Evolutionary conservation across 2,329 filamentous ascomycete species (phyloP).

Genomic region (Amauroascus verrucosus): DNA sequence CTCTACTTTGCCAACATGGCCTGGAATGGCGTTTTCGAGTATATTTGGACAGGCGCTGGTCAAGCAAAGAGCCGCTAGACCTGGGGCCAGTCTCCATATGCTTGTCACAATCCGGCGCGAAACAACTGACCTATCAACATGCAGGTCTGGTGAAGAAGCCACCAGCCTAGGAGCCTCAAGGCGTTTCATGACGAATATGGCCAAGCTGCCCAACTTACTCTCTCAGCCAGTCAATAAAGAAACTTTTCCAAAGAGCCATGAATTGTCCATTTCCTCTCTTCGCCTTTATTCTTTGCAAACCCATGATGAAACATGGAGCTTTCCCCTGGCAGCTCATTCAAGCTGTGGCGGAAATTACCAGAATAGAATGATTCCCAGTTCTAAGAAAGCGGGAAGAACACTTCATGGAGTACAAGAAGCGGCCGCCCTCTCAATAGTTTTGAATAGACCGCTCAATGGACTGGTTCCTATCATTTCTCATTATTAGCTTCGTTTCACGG

Average conservation of each 20-base stretch:
- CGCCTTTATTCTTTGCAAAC: constrained; percentile 1
- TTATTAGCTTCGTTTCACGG: constrained; percentile 10
- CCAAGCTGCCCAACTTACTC: constrained; percentile 8
- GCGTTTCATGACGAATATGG: constrained; percentile 10
- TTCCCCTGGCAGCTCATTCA: not conserved
- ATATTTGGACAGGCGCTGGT: constrained; percentile 6
- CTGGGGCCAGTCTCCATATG: not conserved
- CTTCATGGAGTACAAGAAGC: constrained; percentile 10
- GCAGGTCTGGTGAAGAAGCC: not conserved
- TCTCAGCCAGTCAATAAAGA: constrained; percentile 10
- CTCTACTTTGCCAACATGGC: not conserved
- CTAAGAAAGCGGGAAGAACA: not conserved
- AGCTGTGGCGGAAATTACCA: constrained; percentile 5
- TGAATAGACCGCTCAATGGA: constrained; percentile 1
- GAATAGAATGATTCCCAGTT: constrained; percentile 1
- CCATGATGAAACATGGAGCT: constrained; percentile 7
- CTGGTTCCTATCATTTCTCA: constrained; percentile 4
- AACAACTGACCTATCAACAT: constrained; percentile 10
- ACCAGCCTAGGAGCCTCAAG: not conserved
- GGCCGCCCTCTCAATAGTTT: not conserved
- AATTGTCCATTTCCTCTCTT: constrained; percentile 2
- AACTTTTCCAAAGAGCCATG: not conserved
- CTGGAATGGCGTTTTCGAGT: not conserved
- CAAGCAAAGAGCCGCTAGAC: not conserved
- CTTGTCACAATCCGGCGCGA: not conserved